Percentiles rank a stretch among this genome's conserved stretches.
Evolutionary conservation across 352 stramenopile genomes (phyloP).

Genomic region (Globisporangium cederbergense): DNA sequence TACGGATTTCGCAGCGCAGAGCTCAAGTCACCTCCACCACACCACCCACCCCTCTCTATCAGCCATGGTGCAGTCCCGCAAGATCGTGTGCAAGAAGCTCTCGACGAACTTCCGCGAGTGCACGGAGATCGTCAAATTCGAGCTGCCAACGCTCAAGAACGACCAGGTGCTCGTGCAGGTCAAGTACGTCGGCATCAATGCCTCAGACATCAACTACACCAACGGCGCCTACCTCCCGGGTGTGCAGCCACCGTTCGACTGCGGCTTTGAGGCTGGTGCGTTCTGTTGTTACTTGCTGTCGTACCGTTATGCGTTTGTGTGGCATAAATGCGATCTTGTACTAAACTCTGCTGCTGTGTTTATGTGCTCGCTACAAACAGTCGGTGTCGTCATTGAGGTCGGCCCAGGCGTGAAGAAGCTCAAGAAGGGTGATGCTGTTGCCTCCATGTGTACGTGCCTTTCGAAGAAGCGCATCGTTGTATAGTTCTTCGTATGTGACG

Average conservation of each 20-base stretch:
- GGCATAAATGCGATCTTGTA: background rate
- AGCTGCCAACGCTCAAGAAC: conserved; percentile 34
- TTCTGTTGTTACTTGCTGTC: background rate
- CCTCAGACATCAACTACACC: conserved; percentile 58
- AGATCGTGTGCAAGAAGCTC: conserved; percentile 78
- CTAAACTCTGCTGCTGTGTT: background rate
- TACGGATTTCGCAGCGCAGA: conserved; percentile 3
- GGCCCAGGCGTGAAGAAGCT: conserved; percentile 31
- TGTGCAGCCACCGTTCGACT: conserved; percentile 48
- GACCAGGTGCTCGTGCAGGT: conserved; percentile 49
- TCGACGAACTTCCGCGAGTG: conserved; percentile 79
- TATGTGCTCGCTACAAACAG: conserved; percentile 10
- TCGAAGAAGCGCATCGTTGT: background rate
- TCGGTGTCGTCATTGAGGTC: conserved; percentile 32
- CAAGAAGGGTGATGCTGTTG: conserved; percentile 39
- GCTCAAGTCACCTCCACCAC: background rate
- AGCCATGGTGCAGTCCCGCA: conserved; percentile 51
- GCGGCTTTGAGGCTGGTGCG: conserved; percentile 42
- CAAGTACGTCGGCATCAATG: conserved; percentile 43
- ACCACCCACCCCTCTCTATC: background rate
- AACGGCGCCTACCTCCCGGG: conserved; percentile 48
- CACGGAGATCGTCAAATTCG: conserved; percentile 56
- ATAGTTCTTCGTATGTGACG: background rate
- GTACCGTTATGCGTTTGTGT: background rate
- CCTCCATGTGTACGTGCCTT: conserved; percentile 34